phyloP scores from a whole-genome alignment of 257 asterid genomes.

The Przewalskia tangutica region DNA sequence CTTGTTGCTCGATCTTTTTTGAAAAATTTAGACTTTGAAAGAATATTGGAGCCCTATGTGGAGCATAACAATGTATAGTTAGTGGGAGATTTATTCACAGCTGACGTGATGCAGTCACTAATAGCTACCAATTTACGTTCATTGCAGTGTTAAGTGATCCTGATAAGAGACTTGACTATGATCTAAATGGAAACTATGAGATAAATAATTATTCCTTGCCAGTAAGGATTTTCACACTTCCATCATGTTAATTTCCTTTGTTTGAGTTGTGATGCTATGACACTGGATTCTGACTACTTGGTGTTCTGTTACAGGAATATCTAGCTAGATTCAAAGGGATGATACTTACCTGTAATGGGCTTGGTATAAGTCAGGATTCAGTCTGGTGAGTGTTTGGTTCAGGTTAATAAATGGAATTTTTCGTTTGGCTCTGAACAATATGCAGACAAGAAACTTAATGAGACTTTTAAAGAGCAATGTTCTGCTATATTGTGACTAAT shows the following conservation, averaged over 20 bases:
- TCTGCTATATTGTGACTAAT: not conserved
- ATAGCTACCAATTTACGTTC: slow-evolving; percentile 7
- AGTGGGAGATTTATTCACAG: not conserved
- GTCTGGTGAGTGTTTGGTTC: slow-evolving; percentile 27
- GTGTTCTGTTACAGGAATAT: slow-evolving; percentile 34
- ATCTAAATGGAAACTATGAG: slow-evolving; percentile 49
- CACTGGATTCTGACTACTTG: not conserved
- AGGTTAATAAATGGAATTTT: not conserved
- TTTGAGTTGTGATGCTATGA: slow-evolving; percentile 9
- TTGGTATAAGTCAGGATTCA: slow-evolving; percentile 47
- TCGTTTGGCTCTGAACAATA: not conserved
- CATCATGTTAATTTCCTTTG: not conserved
- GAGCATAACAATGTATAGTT: not conserved
- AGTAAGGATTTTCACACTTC: slow-evolving; percentile 24
- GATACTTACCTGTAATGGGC: slow-evolving; percentile 65
- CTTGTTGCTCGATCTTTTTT: not conserved
- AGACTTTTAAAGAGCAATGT: slow-evolving; percentile 1
- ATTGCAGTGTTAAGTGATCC: slow-evolving; percentile 60
- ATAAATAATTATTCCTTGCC: slow-evolving; percentile 49
- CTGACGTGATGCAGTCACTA: not conserved
- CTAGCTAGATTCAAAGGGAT: slow-evolving; percentile 64
- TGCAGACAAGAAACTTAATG: not conserved
- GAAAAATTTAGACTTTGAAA: not conserved
- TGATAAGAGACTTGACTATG: slow-evolving; percentile 54
- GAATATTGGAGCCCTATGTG: not conserved